Evolutionary conservation across 352 stramenopile genomes (phyloP).

Genomic region (Phytophthora idaei): DNA sequence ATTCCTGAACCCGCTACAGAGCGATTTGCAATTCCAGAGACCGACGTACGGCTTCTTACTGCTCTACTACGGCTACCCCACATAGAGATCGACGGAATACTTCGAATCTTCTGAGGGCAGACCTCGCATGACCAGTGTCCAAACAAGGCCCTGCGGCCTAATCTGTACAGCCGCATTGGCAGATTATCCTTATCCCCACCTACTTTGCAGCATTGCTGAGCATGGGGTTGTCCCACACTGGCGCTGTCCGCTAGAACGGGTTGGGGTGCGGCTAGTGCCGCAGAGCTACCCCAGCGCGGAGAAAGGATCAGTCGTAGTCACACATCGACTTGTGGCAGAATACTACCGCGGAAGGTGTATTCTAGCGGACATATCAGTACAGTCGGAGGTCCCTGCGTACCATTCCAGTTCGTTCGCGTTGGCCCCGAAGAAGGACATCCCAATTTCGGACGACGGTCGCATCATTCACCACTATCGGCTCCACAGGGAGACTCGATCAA

Average conservation of each 20-base stretch:
- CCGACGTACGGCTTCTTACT: background rate
- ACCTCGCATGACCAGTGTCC: background rate
- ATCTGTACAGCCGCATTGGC: too few relatives aligned
- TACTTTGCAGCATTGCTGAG: background rate
- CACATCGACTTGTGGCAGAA: background rate
- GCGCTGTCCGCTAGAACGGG: background rate
- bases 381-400: background rate
- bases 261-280: slow-evolving; percentile 1
- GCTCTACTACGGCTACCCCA: background rate
- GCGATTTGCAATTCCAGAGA: background rate
- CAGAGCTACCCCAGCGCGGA: slow-evolving; percentile 7
- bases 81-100: background rate
- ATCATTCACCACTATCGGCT: background rate
- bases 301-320: slow-evolving; percentile 2
- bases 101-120: background rate
- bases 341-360: slow-evolving; percentile 14
- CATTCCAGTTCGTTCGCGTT: slow-evolving; percentile 15
- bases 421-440: background rate
- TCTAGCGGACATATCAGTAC: background rate
- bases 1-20: background rate
- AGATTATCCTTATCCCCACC: too few relatives aligned
- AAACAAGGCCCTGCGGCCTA: background rate
- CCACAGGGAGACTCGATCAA: background rate
- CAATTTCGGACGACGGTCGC: background rate
- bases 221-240: slow-evolving; percentile 15